Conservation (phyloP, 2,329 filamentous ascomycete genomes). For the Fusarium pseudocircinatum region DNA sequence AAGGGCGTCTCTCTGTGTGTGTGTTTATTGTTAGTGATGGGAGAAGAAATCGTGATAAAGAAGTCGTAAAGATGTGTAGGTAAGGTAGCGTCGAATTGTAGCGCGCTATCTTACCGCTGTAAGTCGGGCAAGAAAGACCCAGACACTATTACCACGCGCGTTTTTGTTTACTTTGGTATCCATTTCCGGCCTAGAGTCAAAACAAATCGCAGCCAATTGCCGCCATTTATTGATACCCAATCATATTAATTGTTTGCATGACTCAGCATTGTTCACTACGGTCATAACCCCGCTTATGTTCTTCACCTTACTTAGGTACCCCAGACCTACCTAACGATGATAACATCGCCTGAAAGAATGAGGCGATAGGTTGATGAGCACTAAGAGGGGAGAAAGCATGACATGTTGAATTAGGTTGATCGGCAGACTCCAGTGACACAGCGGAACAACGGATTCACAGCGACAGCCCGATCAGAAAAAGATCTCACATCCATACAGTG, state of each 20-base stretch:
- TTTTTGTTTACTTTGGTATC: conserved; percentile 56
- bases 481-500: not conserved
- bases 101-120: conserved; percentile 35
- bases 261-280: conserved; percentile 16
- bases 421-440: conserved; percentile 16
- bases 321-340: conserved; percentile 29
- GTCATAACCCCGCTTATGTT: conserved; percentile 32
- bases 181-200: conserved; percentile 48
- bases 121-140: conserved; percentile 25
- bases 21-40: conserved; percentile 36
- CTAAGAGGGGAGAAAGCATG: conserved; percentile 31
- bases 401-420: conserved; percentile 33
- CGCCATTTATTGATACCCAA: conserved; percentile 5
- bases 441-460: conserved; percentile 6
- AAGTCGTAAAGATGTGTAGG: conserved; percentile 17
- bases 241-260: not conserved
- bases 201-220: conserved; percentile 35
- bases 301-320: not conserved
- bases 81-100: conserved; percentile 27
- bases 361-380: conserved; percentile 25
- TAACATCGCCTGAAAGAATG: conserved; percentile 29
- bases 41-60: conserved; percentile 30
- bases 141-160: conserved; percentile 41
- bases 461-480: conserved; percentile 1
- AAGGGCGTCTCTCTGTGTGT: conserved; percentile 3